Base-by-base conservation (phyloP, 805 yeast genomes). In the Candida glaebosa region DNA sequence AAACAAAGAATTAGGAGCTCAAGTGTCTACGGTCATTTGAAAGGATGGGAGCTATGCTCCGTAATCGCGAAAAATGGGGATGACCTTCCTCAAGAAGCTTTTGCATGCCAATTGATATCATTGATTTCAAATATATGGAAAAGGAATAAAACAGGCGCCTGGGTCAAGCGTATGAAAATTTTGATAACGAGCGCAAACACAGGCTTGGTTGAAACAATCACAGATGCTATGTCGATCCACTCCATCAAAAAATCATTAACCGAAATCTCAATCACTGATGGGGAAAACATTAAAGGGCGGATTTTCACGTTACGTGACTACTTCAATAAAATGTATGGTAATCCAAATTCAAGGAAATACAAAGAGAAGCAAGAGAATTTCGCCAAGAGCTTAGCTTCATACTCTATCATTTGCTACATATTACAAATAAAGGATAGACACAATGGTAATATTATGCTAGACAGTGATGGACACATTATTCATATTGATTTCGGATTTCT, bases 51-150 rank as follows among this genome's bases (percentile, higher is more conserved):
- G 47, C 61, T 93, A 31, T 88, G 91, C 50, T 90, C 97, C 1
- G 96, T 91, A 2, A 93, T 93, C 57, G 96, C 95, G 9, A 93
- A 93, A 57, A 91, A 96, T 22, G 99, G 99, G 26, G 91, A 86
- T 54, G 99, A 93, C 64, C 62, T 93, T 39, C 85, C 96, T 18
- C 99, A 93, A 59, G 99, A 93, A 61, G 96, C 99, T 0, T 89
- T 93, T 71, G 99, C 99, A 0, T 89, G 96, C 48, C 99, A 93
- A 60, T 61, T 93, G 34, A 91, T 93, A 39, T 84, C 85, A 46
- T 84, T 95, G 18, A 87, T 91, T 65, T 81, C 95, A 1, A 79
- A 79, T 38, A 80, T 88, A 34, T 93, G 98, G 98, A 76, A 78
- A 37, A 75, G 71, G 22, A 77, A 78, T 18, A 71, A 73, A 2